phyloP scores from a whole-genome alignment of 352 stramenopile species.

The Blastocystis sp. region DNA sequence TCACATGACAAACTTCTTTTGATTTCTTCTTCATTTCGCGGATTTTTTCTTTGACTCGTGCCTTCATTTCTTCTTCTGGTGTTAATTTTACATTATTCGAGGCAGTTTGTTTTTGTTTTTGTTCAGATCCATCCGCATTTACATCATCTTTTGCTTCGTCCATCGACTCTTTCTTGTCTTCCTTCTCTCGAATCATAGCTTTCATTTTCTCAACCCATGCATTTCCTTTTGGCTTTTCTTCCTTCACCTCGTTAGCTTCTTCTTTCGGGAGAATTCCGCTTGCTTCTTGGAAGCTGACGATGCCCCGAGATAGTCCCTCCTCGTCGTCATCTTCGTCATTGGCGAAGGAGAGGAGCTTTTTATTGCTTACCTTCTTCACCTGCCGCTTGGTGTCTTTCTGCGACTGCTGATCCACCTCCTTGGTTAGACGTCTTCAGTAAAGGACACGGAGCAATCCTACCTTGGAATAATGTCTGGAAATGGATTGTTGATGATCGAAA shows the following conservation, averaged over 20 bases:
- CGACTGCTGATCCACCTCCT: constrained; percentile 27
- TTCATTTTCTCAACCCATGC: constrained; percentile 64
- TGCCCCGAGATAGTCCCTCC: not conserved
- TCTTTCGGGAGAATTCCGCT: not conserved
- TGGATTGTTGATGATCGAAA: constrained; percentile 72
- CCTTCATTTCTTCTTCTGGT: constrained; percentile 66
- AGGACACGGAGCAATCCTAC: constrained; percentile 66
- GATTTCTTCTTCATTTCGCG: constrained; percentile 4
- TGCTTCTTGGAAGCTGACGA: constrained; percentile 21
- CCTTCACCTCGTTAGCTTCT: not conserved
- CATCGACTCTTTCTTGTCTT: constrained; percentile 63
- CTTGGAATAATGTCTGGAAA: constrained; percentile 86
- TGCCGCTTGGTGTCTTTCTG: constrained; percentile 72
- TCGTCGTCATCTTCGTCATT: constrained; percentile 73
- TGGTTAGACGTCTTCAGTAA: constrained; percentile 4
- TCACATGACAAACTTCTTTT: not conserved
- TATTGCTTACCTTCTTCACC: constrained; percentile 80
- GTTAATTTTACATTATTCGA: not conserved
- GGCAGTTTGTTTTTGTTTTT: constrained; percentile 67
- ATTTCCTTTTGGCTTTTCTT: constrained; percentile 55
- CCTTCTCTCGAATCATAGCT: constrained; percentile 67
- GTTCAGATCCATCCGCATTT: constrained; percentile 70
- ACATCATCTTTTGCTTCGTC: constrained; percentile 71
- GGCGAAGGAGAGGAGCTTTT: constrained; percentile 89
- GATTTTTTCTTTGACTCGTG: constrained; percentile 39